phyloP scores from a whole-genome alignment of 1,139 yeast genomes.

The Zhuliangozyma blackwelliae region DNA sequence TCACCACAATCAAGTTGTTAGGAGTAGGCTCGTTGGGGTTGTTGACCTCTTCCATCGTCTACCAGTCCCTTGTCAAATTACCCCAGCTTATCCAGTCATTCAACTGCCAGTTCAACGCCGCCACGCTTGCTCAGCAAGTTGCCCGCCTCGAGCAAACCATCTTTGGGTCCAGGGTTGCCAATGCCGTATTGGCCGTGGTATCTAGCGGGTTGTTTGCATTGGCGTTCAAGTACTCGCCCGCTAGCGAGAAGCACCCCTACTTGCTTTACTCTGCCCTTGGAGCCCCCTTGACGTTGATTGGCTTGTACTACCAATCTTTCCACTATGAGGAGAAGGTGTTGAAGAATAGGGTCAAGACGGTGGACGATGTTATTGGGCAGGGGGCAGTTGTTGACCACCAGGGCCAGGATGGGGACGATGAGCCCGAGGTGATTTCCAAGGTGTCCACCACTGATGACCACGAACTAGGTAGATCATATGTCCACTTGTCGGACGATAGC shows the following conservation, averaged over 20 bases:
- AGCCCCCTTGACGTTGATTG: slow-evolving; percentile 33
- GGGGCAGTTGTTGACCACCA: slow-evolving; percentile 1
- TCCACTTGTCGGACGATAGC: slow-evolving; percentile 47
- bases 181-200: slow-evolving; percentile 31
- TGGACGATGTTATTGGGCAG: neutral
- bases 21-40: slow-evolving; percentile 54
- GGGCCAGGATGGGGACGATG: slow-evolving; percentile 9
- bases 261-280: slow-evolving; percentile 53
- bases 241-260: slow-evolving; percentile 51
- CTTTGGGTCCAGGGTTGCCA: slow-evolving; percentile 23
- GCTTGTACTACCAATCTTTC: slow-evolving; percentile 19
- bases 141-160: slow-evolving; percentile 17
- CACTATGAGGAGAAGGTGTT: slow-evolving; percentile 15
- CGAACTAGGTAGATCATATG: slow-evolving; percentile 44
- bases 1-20: slow-evolving; percentile 45
- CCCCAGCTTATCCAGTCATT: slow-evolving; percentile 34
- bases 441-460: slow-evolving; percentile 26
- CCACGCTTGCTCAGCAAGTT: slow-evolving; percentile 6
- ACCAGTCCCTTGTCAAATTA: slow-evolving; percentile 31
- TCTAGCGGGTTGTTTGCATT: slow-evolving; percentile 36
- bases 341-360: slow-evolving; percentile 5
- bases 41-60: slow-evolving; percentile 38
- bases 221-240: slow-evolving; percentile 41
- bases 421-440: slow-evolving; percentile 7
- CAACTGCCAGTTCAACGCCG: slow-evolving; percentile 9